These are phyloP conservation scores for Trichoderma citrinoviride DNA, from an alignment of 2,329 filamentous ascomycete species.

Conservation along the genomic window DNA sequence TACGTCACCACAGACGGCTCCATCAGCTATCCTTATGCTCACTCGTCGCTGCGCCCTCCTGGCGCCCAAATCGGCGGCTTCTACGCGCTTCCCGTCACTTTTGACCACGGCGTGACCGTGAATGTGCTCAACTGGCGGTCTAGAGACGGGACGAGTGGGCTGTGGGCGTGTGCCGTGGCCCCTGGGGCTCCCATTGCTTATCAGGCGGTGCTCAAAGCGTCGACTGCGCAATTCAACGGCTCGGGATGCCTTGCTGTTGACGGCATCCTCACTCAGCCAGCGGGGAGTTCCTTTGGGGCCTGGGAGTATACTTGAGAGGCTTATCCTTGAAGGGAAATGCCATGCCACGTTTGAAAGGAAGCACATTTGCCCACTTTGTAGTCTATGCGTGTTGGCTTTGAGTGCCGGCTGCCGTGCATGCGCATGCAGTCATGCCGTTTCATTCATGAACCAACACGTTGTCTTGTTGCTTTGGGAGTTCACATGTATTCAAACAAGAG, in stretches of 20 bases:
- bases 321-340: no score
- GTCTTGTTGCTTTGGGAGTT: no score
- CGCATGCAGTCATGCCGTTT: no score
- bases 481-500: no score
- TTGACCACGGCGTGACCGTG: slow-evolving; percentile 27
- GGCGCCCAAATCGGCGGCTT: slow-evolving; percentile 54
- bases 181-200: slow-evolving; percentile 20
- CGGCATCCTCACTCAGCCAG: slow-evolving; percentile 34
- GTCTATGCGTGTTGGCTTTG: not conserved
- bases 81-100: slow-evolving; percentile 30
- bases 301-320: slow-evolving; percentile 47
- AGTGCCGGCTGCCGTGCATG: no score
- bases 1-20: slow-evolving; percentile 55
- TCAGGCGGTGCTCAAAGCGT: slow-evolving; percentile 31
- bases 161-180: slow-evolving; percentile 32
- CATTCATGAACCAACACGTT: no score
- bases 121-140: slow-evolving; percentile 30
- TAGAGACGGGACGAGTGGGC: slow-evolving; percentile 24
- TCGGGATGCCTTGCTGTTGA: slow-evolving; percentile 35
- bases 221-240: slow-evolving; percentile 26
- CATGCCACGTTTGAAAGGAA: not conserved
- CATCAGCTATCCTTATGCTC: slow-evolving; percentile 54
- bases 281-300: slow-evolving; percentile 32
- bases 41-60: slow-evolving; percentile 50
- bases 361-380: not conserved